Evolutionary conservation across 805 yeast species (phyloP).

Genomic region (Komagataella phaffii): DNA sequence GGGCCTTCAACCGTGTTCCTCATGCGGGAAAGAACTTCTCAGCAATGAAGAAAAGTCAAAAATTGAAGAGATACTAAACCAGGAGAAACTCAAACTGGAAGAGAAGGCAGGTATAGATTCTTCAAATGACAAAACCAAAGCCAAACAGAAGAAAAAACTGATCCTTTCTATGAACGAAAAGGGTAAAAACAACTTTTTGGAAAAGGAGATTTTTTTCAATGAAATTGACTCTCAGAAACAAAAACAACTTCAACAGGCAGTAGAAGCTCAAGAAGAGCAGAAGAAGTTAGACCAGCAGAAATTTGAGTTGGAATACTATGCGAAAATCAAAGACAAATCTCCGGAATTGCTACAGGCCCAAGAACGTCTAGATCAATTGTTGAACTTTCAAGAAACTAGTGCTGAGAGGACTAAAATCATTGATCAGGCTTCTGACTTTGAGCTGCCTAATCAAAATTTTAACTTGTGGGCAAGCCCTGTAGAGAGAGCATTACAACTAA

Average conservation of each 20-base stretch:
- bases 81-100: slow-evolving; percentile 35
- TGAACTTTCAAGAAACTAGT: slow-evolving; percentile 74
- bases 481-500: slow-evolving; percentile 79
- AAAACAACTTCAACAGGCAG: slow-evolving; percentile 18
- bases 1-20: slow-evolving; percentile 83
- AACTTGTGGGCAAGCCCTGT: slow-evolving; percentile 78
- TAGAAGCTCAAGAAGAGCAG: slow-evolving; percentile 21
- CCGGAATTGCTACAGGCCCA: slow-evolving; percentile 59
- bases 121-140: slow-evolving; percentile 6
- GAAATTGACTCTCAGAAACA: slow-evolving; percentile 37
- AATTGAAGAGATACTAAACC: slow-evolving; percentile 36
- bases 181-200: slow-evolving; percentile 51
- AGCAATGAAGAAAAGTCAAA: slow-evolving; percentile 45
- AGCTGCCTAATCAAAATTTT: slow-evolving; percentile 37
- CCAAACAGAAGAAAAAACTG: slow-evolving; percentile 32
- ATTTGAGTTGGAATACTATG: slow-evolving; percentile 29
- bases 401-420: slow-evolving; percentile 86
- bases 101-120: slow-evolving; percentile 7
- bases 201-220: slow-evolving; percentile 54
- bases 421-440: slow-evolving; percentile 86
- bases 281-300: slow-evolving; percentile 26
- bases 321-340: slow-evolving; percentile 26
- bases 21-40: slow-evolving; percentile 60
- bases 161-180: slow-evolving; percentile 43
- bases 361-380: slow-evolving; percentile 54